Evolutionary conservation across 306 rosid genomes (phyloP), one percentile per base, ranked within the genome.

Genomic region (Canavalia ensiformis): DNA sequence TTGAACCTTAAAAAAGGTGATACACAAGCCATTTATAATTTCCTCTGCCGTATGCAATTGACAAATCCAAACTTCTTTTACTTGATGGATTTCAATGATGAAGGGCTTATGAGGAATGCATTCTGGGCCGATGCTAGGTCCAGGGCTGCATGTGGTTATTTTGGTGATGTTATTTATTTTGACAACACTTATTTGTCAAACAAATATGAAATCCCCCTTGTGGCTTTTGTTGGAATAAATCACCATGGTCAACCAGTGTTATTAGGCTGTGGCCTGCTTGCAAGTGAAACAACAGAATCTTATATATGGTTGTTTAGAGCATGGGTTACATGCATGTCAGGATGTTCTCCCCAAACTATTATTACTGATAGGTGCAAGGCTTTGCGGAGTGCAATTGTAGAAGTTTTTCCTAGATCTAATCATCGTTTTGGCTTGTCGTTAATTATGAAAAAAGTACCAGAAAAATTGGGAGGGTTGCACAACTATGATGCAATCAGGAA

Each of bases 51-150:
- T 9, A 91, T 95, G 97, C 95, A 95, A 60, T 75, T 95, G 87
- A 93, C 97, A 55, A 95, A 92, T 80, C 91, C 97, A 28, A 91
- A 92, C 86, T 95, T 95, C 92, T 95, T 91, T 82, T 92, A 95
- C 92, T 86, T 87, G 88, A 91, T 90, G 97, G 98, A 95, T 88
- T 83, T 95, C 81, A 90, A 89, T 60, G 95, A 92, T 0, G 97
- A 95, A 73, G 97, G 98, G 45, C 86, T 84, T 68, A 77, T 95
- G 79, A 89, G 95, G 80, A 95, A 95, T 86, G 92, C 78, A 62
- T 86, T 95, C 75, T 95, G 98, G 98, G 88, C 85, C 56, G 97
- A 95, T 76, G 89, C 91, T 18, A 88, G 97, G 82, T 90, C 97
- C 33, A 90, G 90, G 84, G 99, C 93, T 76, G 94, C 97, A 0